A percentile compares a stretch with the other conserved stretches of the same genome.
Conservation (phyloP, 73 alveolate species). For the Paramecium caudatum region DNA sequence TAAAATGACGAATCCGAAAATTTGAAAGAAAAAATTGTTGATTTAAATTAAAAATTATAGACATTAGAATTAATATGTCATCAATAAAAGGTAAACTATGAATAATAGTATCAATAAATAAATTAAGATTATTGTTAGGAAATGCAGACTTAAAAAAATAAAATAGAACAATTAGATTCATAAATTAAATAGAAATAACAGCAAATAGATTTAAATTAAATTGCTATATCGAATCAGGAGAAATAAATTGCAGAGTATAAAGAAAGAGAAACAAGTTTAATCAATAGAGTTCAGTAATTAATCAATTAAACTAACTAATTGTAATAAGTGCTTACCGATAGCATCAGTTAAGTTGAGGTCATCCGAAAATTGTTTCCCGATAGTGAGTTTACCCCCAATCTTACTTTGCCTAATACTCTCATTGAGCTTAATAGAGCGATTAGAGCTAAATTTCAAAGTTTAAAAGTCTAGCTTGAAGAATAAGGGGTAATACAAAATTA, state of each 20-base stretch:
- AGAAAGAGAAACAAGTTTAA: no score
- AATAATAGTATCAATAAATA: no score
- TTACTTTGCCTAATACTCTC: background rate
- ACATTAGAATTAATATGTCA: no score
- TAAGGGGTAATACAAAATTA: background rate
- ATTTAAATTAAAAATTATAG: no score
- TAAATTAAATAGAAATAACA: no score
- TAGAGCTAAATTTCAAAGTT: background rate
- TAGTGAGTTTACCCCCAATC: background rate
- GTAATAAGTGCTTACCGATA: slow-evolving; percentile 38
- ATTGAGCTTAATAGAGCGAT: slow-evolving; percentile 7
- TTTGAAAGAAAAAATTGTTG: background rate
- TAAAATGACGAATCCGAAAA: background rate
- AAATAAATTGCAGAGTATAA: no score
- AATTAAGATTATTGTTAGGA: background rate
- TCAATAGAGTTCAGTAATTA: no score
- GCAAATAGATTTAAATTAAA: no score
- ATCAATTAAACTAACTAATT: slow-evolving; percentile 31
- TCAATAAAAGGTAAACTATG: no score
- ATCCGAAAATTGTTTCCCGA: slow-evolving; percentile 12
- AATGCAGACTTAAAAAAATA: background rate
- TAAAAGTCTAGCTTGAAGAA: background rate
- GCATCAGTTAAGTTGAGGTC: background rate
- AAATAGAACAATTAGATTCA: no score
- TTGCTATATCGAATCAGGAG: no score